These are phyloP conservation scores for Penicillium samsonianum DNA, from an alignment of 495 filamentous ascomycete species.

Conservation along the genomic window DNA sequence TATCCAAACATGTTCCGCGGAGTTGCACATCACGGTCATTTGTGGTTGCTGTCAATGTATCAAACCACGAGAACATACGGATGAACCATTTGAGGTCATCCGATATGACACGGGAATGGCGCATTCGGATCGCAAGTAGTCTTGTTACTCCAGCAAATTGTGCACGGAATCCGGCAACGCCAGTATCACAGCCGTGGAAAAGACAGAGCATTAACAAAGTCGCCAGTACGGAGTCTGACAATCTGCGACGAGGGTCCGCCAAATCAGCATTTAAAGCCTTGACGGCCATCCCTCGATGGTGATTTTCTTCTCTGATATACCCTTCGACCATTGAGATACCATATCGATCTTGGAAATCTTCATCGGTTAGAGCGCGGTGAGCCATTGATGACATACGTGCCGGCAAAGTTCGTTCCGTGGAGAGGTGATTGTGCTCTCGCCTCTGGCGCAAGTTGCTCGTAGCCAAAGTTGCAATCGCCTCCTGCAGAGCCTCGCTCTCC, in stretches of 20 bases:
- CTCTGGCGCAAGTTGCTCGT: constrained; percentile 74
- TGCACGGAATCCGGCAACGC: constrained; percentile 86
- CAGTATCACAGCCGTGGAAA: constrained; percentile 91
- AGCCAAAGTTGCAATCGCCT: constrained; percentile 87
- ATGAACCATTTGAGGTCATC: constrained; percentile 87
- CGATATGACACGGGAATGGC: constrained; percentile 57
- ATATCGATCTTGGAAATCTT: constrained; percentile 38
- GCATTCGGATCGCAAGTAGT: constrained; percentile 76
- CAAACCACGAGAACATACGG: constrained; percentile 93
- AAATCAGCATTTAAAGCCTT: constrained; percentile 80
- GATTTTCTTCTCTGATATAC: constrained; percentile 68
- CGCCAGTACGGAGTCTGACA: constrained; percentile 84
- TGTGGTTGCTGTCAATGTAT: constrained; percentile 88
- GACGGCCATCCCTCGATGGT: constrained; percentile 80
- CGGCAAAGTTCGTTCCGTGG: constrained; percentile 46
- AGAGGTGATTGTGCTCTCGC: constrained; percentile 42
- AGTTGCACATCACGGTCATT: constrained; percentile 93
- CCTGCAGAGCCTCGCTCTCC: constrained; percentile 78
- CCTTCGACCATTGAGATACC: constrained; percentile 38
- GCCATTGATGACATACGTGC: constrained; percentile 54
- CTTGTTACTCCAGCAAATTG: constrained; percentile 95
- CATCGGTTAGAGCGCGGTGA: constrained; percentile 48
- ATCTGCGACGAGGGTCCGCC: constrained; percentile 67
- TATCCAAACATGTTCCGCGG: constrained; percentile 65
- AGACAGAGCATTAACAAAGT: constrained; percentile 87